A percentile compares a stretch with the other conserved stretches of the same genome.
phyloP scores from a whole-genome alignment of 1,139 yeast species.

The Protomyces macrosporus region DNA sequence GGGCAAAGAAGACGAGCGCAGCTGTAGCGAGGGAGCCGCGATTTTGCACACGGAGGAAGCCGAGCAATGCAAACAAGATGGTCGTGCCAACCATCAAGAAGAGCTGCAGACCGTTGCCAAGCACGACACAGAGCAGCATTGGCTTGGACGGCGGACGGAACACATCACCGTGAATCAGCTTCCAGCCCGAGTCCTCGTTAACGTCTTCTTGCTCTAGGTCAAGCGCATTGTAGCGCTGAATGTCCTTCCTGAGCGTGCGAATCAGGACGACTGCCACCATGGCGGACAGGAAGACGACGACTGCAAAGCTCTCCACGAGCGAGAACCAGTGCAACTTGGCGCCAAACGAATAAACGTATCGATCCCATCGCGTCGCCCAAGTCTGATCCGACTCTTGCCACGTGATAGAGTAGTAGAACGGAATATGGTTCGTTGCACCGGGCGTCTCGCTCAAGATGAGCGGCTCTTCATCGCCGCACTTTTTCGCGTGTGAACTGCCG shows the following conservation, averaged over 20 bases:
- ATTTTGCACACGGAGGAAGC: constrained; percentile 86
- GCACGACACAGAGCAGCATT: constrained; percentile 66
- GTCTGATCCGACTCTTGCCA: constrained; percentile 66
- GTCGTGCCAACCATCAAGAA: constrained; percentile 72
- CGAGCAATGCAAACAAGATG: constrained; percentile 75
- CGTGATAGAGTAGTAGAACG: constrained; percentile 57
- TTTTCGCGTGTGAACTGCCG: constrained; percentile 59
- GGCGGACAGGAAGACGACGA: constrained; percentile 70
- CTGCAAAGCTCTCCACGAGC: constrained; percentile 71
- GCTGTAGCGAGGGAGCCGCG: constrained; percentile 91
- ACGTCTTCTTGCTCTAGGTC: constrained; percentile 75
- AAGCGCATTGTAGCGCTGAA: constrained; percentile 80
- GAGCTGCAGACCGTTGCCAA: constrained; percentile 86
- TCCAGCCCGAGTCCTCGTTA: constrained; percentile 97
- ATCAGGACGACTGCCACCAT: constrained; percentile 75
- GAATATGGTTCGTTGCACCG: constrained; percentile 38
- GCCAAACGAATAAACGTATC: constrained; percentile 83
- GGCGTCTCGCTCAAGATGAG: constrained; percentile 30
- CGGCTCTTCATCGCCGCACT: constrained; percentile 37
- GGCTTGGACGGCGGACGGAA: constrained; percentile 76
- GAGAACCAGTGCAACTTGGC: constrained; percentile 96
- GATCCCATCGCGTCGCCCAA: constrained; percentile 99
- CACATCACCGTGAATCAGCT: constrained; percentile 89
- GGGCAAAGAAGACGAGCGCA: constrained; percentile 74
- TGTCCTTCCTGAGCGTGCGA: constrained; percentile 78